A percentile compares a stretch with the other conserved stretches of the same genome.
These are phyloP conservation scores for Cucumis hystrix DNA, from an alignment of 306 rosid genomes.

Conservation along the genomic window DNA sequence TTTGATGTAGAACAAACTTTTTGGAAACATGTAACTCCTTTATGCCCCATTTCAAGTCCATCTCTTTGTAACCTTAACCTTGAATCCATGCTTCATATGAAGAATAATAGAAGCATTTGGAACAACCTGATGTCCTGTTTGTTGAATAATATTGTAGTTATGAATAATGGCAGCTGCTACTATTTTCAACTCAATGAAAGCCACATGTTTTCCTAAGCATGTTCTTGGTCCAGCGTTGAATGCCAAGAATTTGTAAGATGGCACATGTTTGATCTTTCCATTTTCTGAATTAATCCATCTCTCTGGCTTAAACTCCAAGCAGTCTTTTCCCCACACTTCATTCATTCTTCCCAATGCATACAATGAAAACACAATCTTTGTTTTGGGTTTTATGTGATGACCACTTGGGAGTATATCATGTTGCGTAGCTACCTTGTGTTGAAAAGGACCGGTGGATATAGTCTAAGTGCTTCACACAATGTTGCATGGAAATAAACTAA, in stretches of 20 bases:
- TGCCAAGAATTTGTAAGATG: constrained; percentile 11
- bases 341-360: constrained; percentile 44
- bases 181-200: constrained; percentile 30
- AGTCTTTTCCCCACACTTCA: constrained; percentile 34
- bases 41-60: not conserved
- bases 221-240: too few relatives aligned
- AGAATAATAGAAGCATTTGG: constrained; percentile 21
- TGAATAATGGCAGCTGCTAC: constrained; percentile 16
- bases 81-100: constrained; percentile 34
- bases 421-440: not conserved
- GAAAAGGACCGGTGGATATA: constrained; percentile 26
- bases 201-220: constrained; percentile 1
- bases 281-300: constrained; percentile 32
- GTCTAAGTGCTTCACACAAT: constrained; percentile 31
- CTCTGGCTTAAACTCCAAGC: constrained; percentile 43
- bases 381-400: constrained; percentile 9
- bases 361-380: constrained; percentile 11
- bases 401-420: constrained; percentile 38
- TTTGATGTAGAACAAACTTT: too few relatives aligned
- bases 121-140: constrained; percentile 5
- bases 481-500: constrained; percentile 41
- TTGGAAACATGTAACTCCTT: too few relatives aligned
- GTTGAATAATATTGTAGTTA: constrained; percentile 13
- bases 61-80: constrained; percentile 19
- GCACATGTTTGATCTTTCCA: constrained; percentile 16